These are phyloP conservation scores for Vitis hybrid DNA, from an alignment of 177 flowering plant genomes.

Conservation along the genomic window DNA sequence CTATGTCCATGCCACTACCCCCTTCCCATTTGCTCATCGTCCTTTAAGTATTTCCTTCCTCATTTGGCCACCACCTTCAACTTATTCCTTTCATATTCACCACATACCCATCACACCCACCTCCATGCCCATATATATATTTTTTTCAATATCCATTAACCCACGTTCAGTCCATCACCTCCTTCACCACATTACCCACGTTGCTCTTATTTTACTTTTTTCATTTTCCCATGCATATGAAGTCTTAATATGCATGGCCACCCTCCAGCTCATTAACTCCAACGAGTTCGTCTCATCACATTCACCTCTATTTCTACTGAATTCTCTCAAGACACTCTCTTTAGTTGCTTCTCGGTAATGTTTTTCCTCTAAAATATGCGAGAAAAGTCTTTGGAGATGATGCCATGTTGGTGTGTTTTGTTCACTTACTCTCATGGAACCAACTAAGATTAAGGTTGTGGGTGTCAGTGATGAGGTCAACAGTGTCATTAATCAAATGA, in stretches of 20 bases:
- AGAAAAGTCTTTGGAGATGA: slow-evolving; percentile 12
- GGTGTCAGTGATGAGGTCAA: slow-evolving; percentile 99
- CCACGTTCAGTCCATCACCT: no score
- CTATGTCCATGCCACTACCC: no score
- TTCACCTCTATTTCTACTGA: slow-evolving; percentile 26
- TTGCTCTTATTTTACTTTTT: no score
- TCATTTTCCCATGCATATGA: no score
- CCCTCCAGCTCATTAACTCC: slow-evolving; percentile 37
- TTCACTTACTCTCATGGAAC: slow-evolving; percentile 63
- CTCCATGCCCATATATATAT: no score
- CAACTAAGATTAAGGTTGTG: slow-evolving; percentile 93
- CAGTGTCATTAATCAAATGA: slow-evolving; percentile 98
- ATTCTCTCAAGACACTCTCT: slow-evolving; percentile 7
- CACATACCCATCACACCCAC: no score
- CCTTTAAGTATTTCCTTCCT: no score
- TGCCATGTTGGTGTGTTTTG: slow-evolving; percentile 24
- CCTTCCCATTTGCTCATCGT: no score
- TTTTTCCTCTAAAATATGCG: slow-evolving; percentile 11
- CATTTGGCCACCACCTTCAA: no score
- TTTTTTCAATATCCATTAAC: no score
- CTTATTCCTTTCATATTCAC: no score
- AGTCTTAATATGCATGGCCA: slow-evolving; percentile 16
- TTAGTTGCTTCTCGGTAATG: neutral
- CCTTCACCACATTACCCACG: no score
- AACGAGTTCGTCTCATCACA: slow-evolving; percentile 29